A percentile compares a stretch with the other conserved stretches of the same genome.
These are phyloP conservation scores for Citrus hindsii DNA, from an alignment of 345 rosid genomes.

Conservation along the genomic window DNA sequence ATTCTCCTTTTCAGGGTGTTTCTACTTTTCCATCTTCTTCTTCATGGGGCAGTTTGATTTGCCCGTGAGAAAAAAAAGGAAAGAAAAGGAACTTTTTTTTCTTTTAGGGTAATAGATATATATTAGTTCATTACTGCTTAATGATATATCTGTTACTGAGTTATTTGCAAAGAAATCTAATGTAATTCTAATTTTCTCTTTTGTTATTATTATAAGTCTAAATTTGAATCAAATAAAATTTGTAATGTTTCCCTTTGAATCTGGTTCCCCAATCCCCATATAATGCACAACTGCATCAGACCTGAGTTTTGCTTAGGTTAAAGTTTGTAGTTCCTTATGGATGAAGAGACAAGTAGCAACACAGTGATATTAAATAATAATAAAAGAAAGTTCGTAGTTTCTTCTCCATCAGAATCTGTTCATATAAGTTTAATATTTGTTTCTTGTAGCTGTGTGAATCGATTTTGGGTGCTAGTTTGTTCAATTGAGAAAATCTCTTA, in stretches of 20 bases:
- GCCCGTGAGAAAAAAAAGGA: neutral
- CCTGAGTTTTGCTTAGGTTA: too few species aligned
- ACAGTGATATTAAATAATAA: too few species aligned
- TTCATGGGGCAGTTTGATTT: neutral
- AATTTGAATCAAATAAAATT: neutral
- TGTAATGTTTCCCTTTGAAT: neutral
- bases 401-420: neutral
- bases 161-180: neutral
- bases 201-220: neutral
- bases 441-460: too few species aligned
- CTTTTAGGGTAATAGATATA: neutral
- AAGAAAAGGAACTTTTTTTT: neutral
- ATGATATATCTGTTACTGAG: neutral
- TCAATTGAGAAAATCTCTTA: neutral
- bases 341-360: too few species aligned
- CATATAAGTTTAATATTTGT: too few species aligned
- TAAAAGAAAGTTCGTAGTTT: too few species aligned
- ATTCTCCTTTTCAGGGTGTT: too few species aligned
- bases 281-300: neutral
- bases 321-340: too few species aligned
- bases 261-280: neutral
- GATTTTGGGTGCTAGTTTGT: too few species aligned
- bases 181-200: neutral
- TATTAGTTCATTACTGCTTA: neutral
- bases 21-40: neutral